Evolutionary conservation across 139 green algal genomes (phyloP), one percentile per base, ranked within the genome.

Genomic region (Chlorella sp.): DNA sequence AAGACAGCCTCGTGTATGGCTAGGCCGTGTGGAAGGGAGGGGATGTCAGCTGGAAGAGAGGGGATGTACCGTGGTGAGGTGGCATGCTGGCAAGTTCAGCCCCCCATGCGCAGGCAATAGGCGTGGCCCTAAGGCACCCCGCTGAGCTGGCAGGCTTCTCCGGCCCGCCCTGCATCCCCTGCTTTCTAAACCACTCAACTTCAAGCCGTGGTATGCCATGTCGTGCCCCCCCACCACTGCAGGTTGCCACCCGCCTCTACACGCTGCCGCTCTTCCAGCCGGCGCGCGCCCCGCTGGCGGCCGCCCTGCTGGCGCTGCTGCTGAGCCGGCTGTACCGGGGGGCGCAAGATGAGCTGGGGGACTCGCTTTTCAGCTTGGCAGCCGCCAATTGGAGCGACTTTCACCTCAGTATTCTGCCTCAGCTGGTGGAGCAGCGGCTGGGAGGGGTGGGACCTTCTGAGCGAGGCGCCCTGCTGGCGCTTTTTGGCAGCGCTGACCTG

Each of bases 291-390:
- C 61, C 66, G 14, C 61, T 89, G 85, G 53, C 69, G n/a, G 89
- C 36, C 18, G 66, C 61, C 42, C 77, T 92, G 71, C 78, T 92
- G 39, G 40, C n/a, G 34, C 69, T 92, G 89, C 89, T 92, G 89
- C 40, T 86, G 14, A 57, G 26, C 42, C 42, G 89, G 42, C 71
- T 89, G n/a, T 92, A 89, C 84, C 66, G n/a, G 28, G 48, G 28
- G 2, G 89, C 89, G 0, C 83, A 89, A 66, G 53, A 92, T 0
- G 85, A 78, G 18, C 28, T 92, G 78, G 68, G 32, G 12, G 89
- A 92, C 85, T 82, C 81, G 1, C n/a, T 92, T 3, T 92, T 81
- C 36, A n/a, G 24, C 7, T 36, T 92, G 42, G 89, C 89, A 0
- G 81, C 81, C 26, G 66, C 89, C 34, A 92, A 92, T 75, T 89